Evolutionary conservation across 1,284 basidiomycete genomes (phyloP), one percentile per base, ranked within the genome.

Genomic region (Microbotryomycetes sp.): DNA sequence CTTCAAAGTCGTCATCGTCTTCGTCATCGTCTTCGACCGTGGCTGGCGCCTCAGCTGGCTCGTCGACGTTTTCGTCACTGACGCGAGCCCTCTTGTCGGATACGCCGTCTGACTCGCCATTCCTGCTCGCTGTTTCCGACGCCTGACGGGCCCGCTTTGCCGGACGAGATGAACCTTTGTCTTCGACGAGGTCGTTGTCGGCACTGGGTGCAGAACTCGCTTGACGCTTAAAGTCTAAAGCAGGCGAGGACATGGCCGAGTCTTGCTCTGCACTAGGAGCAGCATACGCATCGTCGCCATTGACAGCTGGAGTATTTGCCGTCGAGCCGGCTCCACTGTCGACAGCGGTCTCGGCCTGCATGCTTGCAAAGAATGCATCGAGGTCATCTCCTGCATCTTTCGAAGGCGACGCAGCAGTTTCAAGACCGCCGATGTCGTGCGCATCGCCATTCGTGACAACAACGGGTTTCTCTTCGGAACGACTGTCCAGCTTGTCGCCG

Each of bases 401-500:
- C n/a, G 56, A 15, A 3, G 48, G 48, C 27, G 27, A 50, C 4
- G 18, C 4, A 13, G 26, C 23, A 21, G 3, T 16, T 21, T 24
- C n/a, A 30, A 46, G 28, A 4, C 15, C 35, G 35, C 3, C 47
- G 41, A 27, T 61, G 30, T 27, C 35, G 29, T 28, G 29, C 52
- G 45, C 47, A 60, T 52, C 3, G 55, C 59, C 15, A 59, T 55
- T 5, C 62, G 59, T 18, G 58, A 62, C 45, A 46, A 64, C 18
- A 24, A 49, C 48, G 53, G 49, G 64, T 84, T 83, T 66, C 81
- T 81, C 35, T 77, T 47, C 47, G 51, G 24, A 4, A 46, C 59
- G 5, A n/a, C 66, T 21, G 70, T 66, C 24, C 28, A 54, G 23
- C 52, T 54, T 3, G 41, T 50, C 27, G 59, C 55, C 15, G 21